These are phyloP conservation scores for Auricularia auricula-judae DNA, from an alignment of 768 basidiomycete species.

Conservation along the genomic window DNA sequence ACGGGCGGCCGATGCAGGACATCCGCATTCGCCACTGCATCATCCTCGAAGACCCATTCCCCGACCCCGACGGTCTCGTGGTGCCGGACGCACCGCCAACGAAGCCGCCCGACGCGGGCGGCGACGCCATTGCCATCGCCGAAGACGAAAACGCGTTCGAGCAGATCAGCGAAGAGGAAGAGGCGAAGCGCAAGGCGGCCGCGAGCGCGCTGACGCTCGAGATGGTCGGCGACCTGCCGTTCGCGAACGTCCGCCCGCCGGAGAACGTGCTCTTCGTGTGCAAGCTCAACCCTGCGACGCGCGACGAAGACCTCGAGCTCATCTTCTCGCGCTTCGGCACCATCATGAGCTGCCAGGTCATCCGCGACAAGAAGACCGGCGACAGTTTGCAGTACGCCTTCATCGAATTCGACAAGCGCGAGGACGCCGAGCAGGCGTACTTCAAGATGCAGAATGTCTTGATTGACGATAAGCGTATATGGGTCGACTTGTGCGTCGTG, in stretches of 20 bases:
- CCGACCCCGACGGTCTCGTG: slow-evolving; percentile 69
- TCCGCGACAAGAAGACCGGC: slow-evolving; percentile 89
- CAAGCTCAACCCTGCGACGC: slow-evolving; percentile 92
- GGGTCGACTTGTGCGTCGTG: slow-evolving; percentile 70
- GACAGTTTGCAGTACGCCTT: slow-evolving; percentile 98
- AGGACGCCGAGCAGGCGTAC: slow-evolving; percentile 94
- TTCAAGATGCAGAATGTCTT: slow-evolving; percentile 99
- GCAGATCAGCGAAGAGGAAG: slow-evolving; percentile 76
- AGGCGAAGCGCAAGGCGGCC: slow-evolving; percentile 75
- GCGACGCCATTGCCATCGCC: slow-evolving; percentile 68
- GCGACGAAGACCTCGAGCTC: slow-evolving; percentile 91
- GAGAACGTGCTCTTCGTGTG: slow-evolving; percentile 99
- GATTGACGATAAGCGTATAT: slow-evolving; percentile 94
- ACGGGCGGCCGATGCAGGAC: slow-evolving; percentile 87
- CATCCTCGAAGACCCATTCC: slow-evolving; percentile 91
- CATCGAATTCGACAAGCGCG: slow-evolving; percentile 91
- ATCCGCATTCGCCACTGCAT: slow-evolving; percentile 92
- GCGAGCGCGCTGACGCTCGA: slow-evolving; percentile 94
- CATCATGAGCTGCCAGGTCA: slow-evolving; percentile 97
- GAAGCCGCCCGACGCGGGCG: slow-evolving; percentile 60
- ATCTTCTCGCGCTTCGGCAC: slow-evolving; percentile 94
- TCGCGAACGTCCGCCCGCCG: slow-evolving; percentile 94
- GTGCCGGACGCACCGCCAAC: slow-evolving; percentile 68
- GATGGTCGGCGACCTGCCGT: slow-evolving; percentile 98
- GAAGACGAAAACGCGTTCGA: slow-evolving; percentile 89